Conservation (phyloP, 2,329 filamentous ascomycete species). For the Monosporascus sp. region DNA sequence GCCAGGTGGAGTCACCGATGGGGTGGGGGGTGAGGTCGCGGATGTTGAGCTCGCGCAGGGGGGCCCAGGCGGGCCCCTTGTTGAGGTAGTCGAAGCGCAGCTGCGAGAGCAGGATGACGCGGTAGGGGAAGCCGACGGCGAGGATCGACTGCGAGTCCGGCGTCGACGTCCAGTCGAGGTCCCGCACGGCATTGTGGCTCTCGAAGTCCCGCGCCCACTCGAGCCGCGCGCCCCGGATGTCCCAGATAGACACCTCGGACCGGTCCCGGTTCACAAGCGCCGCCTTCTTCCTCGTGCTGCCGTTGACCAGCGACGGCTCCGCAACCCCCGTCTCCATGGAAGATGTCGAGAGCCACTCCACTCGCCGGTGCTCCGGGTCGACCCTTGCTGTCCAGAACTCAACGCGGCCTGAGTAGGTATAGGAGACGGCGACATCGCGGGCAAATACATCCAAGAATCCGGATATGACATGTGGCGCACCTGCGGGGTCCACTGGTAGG, state of each 20-base stretch:
- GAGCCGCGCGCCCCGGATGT: constrained; percentile 73
- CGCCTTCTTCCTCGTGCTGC: constrained; percentile 80
- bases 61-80: constrained; percentile 82
- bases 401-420: constrained; percentile 68
- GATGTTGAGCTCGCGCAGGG: constrained; percentile 77
- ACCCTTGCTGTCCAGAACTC: constrained; percentile 83
- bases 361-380: constrained; percentile 49
- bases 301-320: constrained; percentile 73
- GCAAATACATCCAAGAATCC: constrained; percentile 84
- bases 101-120: constrained; percentile 76
- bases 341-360: constrained; percentile 81
- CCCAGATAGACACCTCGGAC: constrained; percentile 84
- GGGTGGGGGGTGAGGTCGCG: constrained; percentile 80
- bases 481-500: constrained; percentile 81
- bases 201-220: constrained; percentile 77
- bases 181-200: constrained; percentile 69
- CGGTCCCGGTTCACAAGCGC: constrained; percentile 72
- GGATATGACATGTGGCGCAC: constrained; percentile 63
- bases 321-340: constrained; percentile 72
- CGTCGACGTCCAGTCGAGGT: constrained; percentile 91
- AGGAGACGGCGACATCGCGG: constrained; percentile 80
- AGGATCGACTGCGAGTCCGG: constrained; percentile 84
- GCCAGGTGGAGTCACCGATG: constrained; percentile 90
- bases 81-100: constrained; percentile 90
- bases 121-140: constrained; percentile 87